Evolutionary conservation across 2,329 filamentous ascomycete genomes (phyloP), one percentile per base, ranked within the genome.

Genomic region (Colletotrichum sp.): DNA sequence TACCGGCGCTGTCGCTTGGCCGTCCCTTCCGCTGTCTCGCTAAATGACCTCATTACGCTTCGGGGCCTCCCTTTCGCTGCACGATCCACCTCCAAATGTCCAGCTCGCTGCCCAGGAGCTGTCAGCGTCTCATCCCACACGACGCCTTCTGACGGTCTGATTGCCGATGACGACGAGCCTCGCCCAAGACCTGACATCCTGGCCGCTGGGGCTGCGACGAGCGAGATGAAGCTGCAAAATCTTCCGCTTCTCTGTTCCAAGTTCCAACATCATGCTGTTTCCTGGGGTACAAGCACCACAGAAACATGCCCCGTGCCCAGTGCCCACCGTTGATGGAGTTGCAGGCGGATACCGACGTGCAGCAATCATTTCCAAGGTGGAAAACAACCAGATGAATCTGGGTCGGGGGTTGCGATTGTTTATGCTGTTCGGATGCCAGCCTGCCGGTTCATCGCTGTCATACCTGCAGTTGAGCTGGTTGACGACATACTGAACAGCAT

Each of bases 11-110:
- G 24, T 26, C 15, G 6, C 52, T 76, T 73, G 57, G 64, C 73
- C 63, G 44, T 39, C 18, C 57, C 59, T 72, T 57, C 69, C 70
- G 73, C 36, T 52, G 30, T 57, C 26, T 69, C 49, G 64, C 59
- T 36, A 69, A 76, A 69, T 69, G 70, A 76, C 70, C 73, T 76
- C 73, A 76, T 76, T 76, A 76, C 70, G 24, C 49, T 73, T 76
- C 70, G 65, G 72, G 59, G 39, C 59, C 44, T 55, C 30, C 60
- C 60, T 44, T 32, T 34, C 34, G 21, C 34, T 30, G 36, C 34
- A 26, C 21, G 28, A 70, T 52, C 64, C 57, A 73, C 63, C 18
- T 55, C 36, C 26, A 21, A 36, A 49, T 49, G 18, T 49, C 44
- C 44, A 49, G 44, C 44, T 21, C 15, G 24, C 32, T 52, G 7